Conservation (phyloP, 208 protist species). For the Trypanosoma brucei region DNA sequence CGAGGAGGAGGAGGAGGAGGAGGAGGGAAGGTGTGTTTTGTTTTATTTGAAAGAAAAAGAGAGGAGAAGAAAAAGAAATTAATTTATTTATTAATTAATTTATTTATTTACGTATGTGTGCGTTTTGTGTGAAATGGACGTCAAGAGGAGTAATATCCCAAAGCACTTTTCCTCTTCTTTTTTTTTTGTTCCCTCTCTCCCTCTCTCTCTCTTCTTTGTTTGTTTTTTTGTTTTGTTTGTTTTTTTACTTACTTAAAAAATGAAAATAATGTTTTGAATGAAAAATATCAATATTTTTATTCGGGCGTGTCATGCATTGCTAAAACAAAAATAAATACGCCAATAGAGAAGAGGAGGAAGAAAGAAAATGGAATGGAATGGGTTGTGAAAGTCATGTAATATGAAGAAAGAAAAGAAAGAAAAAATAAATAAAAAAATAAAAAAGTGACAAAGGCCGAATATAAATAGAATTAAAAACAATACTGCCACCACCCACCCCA, state of each 20-base stretch:
- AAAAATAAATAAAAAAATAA: neutral
- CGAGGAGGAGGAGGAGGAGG: neutral
- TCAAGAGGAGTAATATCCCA: neutral
- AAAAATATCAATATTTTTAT: too few relatives aligned
- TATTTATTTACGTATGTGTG: neutral
- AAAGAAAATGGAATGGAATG: neutral
- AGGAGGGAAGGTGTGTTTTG: neutral
- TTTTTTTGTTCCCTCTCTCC: neutral
- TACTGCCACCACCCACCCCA: too few relatives aligned
- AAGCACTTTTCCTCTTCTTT: neutral
- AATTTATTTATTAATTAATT: neutral
- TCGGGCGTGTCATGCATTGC: too few relatives aligned
- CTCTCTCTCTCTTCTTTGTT: neutral
- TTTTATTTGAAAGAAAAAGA: conserved; percentile 1
- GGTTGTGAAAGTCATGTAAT: neutral
- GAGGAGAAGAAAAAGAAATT: conserved; percentile 1
- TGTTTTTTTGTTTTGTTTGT: neutral
- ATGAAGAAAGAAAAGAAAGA: neutral
- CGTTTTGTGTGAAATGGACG: neutral
- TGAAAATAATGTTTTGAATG: neutral
- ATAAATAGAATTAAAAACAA: too few relatives aligned
- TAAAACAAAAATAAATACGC: too few relatives aligned
- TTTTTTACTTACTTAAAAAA: neutral
- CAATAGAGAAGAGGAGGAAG: too few relatives aligned
- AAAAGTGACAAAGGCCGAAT: neutral